Conservation (phyloP, 2,329 filamentous ascomycete species). For the Fusarium pininemorale region DNA sequence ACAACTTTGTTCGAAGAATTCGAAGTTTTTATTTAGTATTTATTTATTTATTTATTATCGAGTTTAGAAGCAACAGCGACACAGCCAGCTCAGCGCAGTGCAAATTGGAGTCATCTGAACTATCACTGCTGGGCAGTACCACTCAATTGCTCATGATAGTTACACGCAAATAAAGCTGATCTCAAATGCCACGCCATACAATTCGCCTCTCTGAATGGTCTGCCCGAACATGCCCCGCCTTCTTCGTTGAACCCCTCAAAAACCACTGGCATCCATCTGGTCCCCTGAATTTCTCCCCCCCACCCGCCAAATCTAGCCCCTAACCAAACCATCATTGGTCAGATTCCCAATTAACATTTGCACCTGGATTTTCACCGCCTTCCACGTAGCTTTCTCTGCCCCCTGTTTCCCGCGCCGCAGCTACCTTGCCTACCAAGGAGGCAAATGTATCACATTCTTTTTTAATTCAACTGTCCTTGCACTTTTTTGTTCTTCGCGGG, state of each 20-base stretch:
- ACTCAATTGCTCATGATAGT: not conserved
- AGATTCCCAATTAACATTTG: conserved; percentile 14
- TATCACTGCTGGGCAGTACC: not conserved
- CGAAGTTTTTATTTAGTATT: too few relatives aligned
- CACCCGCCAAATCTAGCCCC: conserved; percentile 23
- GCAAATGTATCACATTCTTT: conserved; percentile 30
- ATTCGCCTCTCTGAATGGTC: conserved; percentile 29
- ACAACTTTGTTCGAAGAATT: not conserved
- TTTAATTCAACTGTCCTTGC: conserved; percentile 5
- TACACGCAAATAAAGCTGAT: not conserved
- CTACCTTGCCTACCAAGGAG: conserved; percentile 4
- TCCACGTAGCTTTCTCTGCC: conserved; percentile 34
- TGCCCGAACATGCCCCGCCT: conserved; percentile 26
- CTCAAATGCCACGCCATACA: conserved; percentile 29
- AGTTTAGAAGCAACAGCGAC: too few relatives aligned
- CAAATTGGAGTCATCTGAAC: too few relatives aligned
- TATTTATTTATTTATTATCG: too few relatives aligned
- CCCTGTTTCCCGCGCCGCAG: conserved; percentile 17
- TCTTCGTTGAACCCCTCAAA: conserved; percentile 31
- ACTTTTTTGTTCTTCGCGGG: not conserved
- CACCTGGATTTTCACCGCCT: conserved; percentile 39
- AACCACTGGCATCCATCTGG: not conserved
- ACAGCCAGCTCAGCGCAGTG: not conserved
- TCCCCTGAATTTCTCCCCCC: conserved; percentile 28
- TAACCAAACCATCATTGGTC: conserved; percentile 20